Base-by-base conservation (phyloP, 345 rosid species). In the Trapa incisa region DNA sequence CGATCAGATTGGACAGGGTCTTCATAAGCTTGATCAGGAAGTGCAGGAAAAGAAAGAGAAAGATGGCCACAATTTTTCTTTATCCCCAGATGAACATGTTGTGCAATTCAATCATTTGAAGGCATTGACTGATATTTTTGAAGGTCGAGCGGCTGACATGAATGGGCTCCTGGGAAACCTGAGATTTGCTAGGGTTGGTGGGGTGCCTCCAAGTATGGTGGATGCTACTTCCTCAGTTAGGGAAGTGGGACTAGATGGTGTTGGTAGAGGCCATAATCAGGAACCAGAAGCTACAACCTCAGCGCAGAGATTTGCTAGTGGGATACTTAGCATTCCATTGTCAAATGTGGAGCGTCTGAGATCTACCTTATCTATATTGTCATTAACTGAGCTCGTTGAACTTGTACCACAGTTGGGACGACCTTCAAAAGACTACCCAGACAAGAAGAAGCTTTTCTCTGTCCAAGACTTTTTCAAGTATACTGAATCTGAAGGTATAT, bases 401-500 rank as follows among this genome's bases (percentile, higher is more conserved):
- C 95, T 94, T 71, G 65, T 91, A 71, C 96, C 95, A 2, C 92
- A 82, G 2, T 52, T 91, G 71, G 48, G 48, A 45, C 74, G 95
- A 52, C 72, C 96, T 68, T 81, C 92, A 29, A 85, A 80, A 69
- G 97, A 91, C 61, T 81, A 91, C 71, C 99, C 99, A 2, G 97
- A 94, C 83, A 94, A 94, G 91, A 94, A 91, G 75, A 94, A 85
- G 47, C 83, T 94, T 11, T 70, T 89, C 68, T 94, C 99, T 62
- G 99, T 91, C 68, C 99, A 94, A 84, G 96, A 94, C 75, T 94
- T 94, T 82, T 94, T 94, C 80, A 87, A 96, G 83, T 94, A 94
- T 85, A 91, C 99, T 0, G 97, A 94, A 67, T 67, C 90, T 66
- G 99, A 94, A 89, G 99, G 99, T 94, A 87, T 78, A 66, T 66